Percentiles rank a stretch among this genome's conserved stretches.
These are phyloP conservation scores for Phylloporus sp. DNA, from an alignment of 768 basidiomycete species.

Conservation along the genomic window DNA sequence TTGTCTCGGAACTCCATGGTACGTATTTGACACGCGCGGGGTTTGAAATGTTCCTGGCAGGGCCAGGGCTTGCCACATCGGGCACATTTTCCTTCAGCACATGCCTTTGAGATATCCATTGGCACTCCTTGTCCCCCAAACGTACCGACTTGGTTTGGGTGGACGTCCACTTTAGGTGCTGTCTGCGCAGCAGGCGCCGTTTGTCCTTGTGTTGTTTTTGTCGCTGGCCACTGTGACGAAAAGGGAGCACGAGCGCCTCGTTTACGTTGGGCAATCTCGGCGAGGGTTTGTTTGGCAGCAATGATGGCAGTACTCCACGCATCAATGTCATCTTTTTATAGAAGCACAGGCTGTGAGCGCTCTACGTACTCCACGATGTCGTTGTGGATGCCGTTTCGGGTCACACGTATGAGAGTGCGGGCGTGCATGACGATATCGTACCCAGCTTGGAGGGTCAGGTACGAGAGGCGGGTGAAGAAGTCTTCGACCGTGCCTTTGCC, in stretches of 20 bases:
- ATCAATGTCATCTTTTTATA: too few relatives aligned
- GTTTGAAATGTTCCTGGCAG: not conserved
- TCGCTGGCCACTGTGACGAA: too few relatives aligned
- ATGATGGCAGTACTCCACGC: not conserved
- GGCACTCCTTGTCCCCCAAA: not conserved
- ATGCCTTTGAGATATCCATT: not conserved
- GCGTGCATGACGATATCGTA: not conserved
- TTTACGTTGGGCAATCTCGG: not conserved
- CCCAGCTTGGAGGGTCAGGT: not conserved
- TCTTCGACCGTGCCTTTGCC: not conserved
- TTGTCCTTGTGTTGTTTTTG: too few relatives aligned
- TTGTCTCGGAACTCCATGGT: not conserved
- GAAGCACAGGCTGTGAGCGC: not conserved
- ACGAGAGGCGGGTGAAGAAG: not conserved
- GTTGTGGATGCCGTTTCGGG: not conserved
- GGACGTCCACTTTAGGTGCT: not conserved
- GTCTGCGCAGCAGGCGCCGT: too few relatives aligned
- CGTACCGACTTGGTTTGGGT: not conserved
- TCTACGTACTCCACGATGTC: not conserved
- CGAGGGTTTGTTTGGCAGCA: not conserved
- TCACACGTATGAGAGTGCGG: not conserved
- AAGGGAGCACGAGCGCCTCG: not conserved
- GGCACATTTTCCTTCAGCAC: not conserved
- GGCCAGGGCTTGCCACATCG: not conserved
- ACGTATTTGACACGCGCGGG: fast-evolving